A percentile compares a stretch with the other conserved stretches of the same genome.
Conservation (phyloP, 2,329 filamentous ascomycete species). For the Colletotrichum australisinense region DNA sequence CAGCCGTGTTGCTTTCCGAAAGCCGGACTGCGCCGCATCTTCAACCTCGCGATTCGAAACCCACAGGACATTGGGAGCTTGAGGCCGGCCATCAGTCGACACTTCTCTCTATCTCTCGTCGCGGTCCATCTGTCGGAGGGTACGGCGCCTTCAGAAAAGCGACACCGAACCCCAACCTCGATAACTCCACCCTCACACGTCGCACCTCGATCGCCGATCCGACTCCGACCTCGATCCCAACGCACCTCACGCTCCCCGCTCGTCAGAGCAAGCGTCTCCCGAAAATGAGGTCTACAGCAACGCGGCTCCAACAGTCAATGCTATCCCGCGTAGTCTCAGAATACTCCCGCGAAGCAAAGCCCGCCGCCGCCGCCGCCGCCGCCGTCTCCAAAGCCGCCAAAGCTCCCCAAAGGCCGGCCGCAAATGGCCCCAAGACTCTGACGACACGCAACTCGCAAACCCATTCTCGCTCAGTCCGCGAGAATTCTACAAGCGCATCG, state of each 20-base stretch:
- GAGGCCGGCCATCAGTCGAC: background rate
- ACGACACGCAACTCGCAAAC: too few species aligned
- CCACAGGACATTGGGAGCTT: background rate
- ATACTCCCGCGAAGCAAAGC: background rate
- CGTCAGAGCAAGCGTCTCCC: background rate
- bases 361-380: too few species aligned
- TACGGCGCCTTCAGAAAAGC: too few species aligned
- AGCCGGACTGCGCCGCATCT: background rate
- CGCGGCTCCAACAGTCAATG: background rate
- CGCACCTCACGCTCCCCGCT: background rate
- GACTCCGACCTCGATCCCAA: background rate
- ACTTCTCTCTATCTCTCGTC: too few species aligned
- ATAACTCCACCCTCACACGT: background rate
- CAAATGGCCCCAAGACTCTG: too few species aligned
- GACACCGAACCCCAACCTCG: background rate
- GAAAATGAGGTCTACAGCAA: background rate
- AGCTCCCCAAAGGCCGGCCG: too few species aligned
- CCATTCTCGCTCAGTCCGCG: too few species aligned
- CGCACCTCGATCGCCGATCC: too few species aligned
- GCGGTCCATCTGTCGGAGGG: too few species aligned
- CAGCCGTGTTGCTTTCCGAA: background rate
- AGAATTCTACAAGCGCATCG: conserved; percentile 19
- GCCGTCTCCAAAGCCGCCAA: too few species aligned
- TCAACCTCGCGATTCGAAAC: background rate
- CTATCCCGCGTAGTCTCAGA: background rate